phyloP scores from a whole-genome alignment of 2,329 filamentous ascomycete genomes.

The Cytospora leucostoma region DNA sequence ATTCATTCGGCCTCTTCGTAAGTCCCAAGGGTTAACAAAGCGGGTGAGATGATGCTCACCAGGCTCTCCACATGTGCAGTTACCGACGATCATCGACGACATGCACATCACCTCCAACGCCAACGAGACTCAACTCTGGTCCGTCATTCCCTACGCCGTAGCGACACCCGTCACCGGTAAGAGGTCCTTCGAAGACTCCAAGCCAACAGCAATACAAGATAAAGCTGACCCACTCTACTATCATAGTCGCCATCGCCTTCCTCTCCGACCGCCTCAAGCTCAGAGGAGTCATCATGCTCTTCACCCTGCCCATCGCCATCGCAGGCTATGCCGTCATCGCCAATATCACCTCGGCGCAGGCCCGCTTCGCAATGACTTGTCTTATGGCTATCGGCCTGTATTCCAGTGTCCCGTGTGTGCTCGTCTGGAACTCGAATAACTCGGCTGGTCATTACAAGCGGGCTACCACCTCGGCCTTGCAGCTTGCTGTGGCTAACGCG shows the following conservation, averaged over 20 bases:
- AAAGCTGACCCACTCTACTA: neutral
- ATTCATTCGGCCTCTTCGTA: conserved; percentile 66
- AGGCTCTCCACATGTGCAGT: conserved; percentile 36
- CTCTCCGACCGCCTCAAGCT: conserved; percentile 62
- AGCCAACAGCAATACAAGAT: neutral
- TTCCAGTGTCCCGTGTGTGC: conserved; percentile 60
- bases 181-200: neutral
- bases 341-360: conserved; percentile 50
- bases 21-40: conserved; percentile 31
- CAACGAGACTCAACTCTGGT: conserved; percentile 63
- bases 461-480: conserved; percentile 65
- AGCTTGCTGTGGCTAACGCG: conserved; percentile 66
- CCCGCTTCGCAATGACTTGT: conserved; percentile 67
- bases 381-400: conserved; percentile 68
- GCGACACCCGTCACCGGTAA: conserved; percentile 56
- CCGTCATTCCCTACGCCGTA: conserved; percentile 64
- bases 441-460: conserved; percentile 70
- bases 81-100: conserved; percentile 66
- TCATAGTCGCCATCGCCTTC: conserved; percentile 52
- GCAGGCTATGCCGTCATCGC: conserved; percentile 66
- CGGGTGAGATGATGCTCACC: neutral
- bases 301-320: conserved; percentile 64
- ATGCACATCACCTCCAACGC: conserved; percentile 54
- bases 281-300: conserved; percentile 63
- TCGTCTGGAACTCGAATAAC: conserved; percentile 70